These are phyloP conservation scores for Fusarium acutatum DNA, from an alignment of 2,329 filamentous ascomycete species.

Conservation along the genomic window DNA sequence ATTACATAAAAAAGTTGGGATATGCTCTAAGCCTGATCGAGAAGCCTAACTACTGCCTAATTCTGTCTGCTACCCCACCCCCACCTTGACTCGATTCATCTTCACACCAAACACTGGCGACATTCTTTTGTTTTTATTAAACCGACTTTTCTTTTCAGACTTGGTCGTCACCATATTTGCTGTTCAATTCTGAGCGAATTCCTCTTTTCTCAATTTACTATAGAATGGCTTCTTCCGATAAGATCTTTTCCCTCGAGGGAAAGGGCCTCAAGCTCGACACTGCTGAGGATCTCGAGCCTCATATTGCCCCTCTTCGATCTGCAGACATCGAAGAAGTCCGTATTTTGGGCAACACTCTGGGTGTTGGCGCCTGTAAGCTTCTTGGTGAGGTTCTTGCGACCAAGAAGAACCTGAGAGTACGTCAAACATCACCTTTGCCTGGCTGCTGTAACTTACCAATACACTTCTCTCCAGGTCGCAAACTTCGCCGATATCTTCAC, in stretches of 20 bases:
- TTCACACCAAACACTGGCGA: slow-evolving; percentile 28
- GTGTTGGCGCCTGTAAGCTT: slow-evolving; percentile 85
- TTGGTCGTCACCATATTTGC: slow-evolving; percentile 18
- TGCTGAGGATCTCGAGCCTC: slow-evolving; percentile 83
- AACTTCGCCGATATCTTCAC: slow-evolving; percentile 99
- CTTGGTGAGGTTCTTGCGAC: slow-evolving; percentile 84
- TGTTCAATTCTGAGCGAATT: slow-evolving; percentile 8
- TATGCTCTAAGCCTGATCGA: slow-evolving; percentile 10
- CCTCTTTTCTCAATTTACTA: slow-evolving; percentile 6
- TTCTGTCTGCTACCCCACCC: slow-evolving; percentile 39
- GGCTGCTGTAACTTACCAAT: background rate
- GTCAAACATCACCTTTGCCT: slow-evolving; percentile 19
- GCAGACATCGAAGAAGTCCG: slow-evolving; percentile 86
- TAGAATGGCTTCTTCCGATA: slow-evolving; percentile 52
- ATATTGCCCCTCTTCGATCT: slow-evolving; percentile 78
- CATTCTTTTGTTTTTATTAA: slow-evolving; percentile 31
- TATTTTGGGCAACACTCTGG: slow-evolving; percentile 90
- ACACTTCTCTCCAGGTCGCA: slow-evolving; percentile 63
- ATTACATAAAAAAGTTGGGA: background rate
- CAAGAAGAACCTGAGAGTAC: slow-evolving; percentile 82
- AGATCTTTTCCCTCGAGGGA: slow-evolving; percentile 89
- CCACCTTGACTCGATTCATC: slow-evolving; percentile 36
- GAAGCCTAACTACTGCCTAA: slow-evolving; percentile 25
- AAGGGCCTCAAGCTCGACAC: slow-evolving; percentile 93
- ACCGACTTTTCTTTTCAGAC: slow-evolving; percentile 15